Evolutionary conservation across 176 grass and related monocot genomes (phyloP).

Genomic region (Puccinellia tenuiflora): DNA sequence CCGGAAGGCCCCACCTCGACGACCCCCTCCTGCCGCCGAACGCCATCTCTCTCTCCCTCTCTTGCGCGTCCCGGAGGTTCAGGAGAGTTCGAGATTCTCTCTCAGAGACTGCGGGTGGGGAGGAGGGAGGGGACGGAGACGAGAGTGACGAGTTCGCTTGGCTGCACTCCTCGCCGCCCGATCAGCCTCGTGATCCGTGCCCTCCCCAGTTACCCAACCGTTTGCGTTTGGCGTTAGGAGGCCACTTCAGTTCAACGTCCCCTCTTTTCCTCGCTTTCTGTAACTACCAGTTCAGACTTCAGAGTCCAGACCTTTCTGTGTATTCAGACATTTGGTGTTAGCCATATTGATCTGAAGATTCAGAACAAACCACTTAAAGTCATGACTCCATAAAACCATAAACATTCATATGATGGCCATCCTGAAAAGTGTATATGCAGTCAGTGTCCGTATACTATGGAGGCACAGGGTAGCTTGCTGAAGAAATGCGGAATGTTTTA

Average conservation of each 20-base stretch:
- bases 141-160: neutral
- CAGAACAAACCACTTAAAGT: neutral
- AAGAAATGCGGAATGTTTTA: neutral
- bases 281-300: neutral
- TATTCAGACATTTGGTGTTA: neutral
- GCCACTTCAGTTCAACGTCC: neutral
- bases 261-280: neutral
- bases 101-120: neutral
- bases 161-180: neutral
- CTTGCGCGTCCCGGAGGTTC: neutral
- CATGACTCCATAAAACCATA: neutral
- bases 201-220: neutral
- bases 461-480: neutral
- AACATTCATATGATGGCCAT: neutral
- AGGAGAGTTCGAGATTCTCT: neutral
- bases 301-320: neutral
- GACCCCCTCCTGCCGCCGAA: constrained; percentile 35
- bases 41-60: constrained; percentile 25
- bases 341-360: neutral
- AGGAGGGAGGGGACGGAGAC: neutral
- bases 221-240: neutral
- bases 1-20: constrained; percentile 50
- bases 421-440: neutral
- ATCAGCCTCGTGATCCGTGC: neutral
- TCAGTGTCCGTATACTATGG: neutral